Evolutionary conservation across 2,329 filamentous ascomycete genomes (phyloP), one percentile per base, ranked within the genome.

Genomic region (Aspergillus proliferans): DNA sequence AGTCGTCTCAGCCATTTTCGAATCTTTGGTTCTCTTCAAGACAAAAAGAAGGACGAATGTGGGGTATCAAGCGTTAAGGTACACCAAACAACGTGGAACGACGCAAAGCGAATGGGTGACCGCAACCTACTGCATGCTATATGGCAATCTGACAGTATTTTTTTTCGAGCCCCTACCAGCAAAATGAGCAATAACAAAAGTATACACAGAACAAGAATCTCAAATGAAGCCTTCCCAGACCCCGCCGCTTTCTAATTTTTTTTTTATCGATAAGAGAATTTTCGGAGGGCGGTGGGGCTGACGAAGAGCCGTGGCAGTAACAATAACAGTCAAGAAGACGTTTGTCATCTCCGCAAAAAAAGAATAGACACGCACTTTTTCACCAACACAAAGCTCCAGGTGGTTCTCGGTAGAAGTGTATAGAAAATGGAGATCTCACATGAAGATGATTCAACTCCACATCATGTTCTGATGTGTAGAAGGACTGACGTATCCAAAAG

Each of bases 1-100:
- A 28, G 44, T 42, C 21, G 58, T 54, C 38, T 62, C 60, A 45
- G 59, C 51, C 65, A 68, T 67, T 7, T 49, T 52, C 40, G 39
- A 47, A 24, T 43, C 36, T 39, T 47, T 45, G 19, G 26, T 18
- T 47, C 21, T 45, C 10, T n/a, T 19, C 28, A 22, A 34, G 12
- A 6, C 26, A 45, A 28, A 8, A 36, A 19, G 21, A 19, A 34
- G 22, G 9, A 26, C 5, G 18, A 26, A 14, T 15, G n/a, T 38
- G 34, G 34, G 34, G 34, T 38, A 38, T 38, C 34, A 40, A 18
- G 38, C 10, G 18, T 40, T 21, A 12, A 15, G 18, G 38, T 6
- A 19, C 18, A 40, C 18, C 38, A 40, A 40, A 40, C n/a, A 40
- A 40, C 19, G 18, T 15, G 18, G 10, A 21, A 21, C 38, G 19